Conservation (phyloP, 345 rosid genomes). For the Trapa incisa region DNA sequence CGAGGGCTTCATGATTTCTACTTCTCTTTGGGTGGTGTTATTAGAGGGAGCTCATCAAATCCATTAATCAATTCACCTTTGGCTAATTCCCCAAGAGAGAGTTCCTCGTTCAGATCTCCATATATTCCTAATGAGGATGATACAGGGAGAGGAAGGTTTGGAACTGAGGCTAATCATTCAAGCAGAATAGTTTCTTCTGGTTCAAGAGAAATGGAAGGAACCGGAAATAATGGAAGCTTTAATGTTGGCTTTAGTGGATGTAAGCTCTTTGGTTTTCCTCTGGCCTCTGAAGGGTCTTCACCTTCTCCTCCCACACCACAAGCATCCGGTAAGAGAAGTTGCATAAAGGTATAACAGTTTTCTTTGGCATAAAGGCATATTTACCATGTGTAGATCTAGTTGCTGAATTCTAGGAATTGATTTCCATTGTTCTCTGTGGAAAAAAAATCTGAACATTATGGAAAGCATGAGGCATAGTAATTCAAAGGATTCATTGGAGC, state of each 20-base stretch:
- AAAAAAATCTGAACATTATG: no score
- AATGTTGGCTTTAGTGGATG: conserved; percentile 38
- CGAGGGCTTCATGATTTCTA: conserved; percentile 26
- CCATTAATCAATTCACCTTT: conserved; percentile 19
- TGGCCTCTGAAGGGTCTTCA: conserved; percentile 39
- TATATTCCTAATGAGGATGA: conserved; percentile 24
- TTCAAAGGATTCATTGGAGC: background rate
- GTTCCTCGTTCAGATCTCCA: conserved; percentile 20
- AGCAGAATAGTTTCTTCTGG: conserved; percentile 27
- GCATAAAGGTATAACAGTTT: conserved; percentile 54
- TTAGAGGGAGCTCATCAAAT: conserved; percentile 22
- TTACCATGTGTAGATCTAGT: background rate
- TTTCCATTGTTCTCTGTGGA: no score
- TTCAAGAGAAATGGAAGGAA: conserved; percentile 23
- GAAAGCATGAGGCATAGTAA: background rate
- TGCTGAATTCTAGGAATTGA: background rate
- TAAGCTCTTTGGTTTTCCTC: conserved; percentile 74
- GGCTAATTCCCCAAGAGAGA: conserved; percentile 29
- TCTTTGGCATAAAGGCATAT: conserved; percentile 5
- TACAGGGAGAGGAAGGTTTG: conserved; percentile 21
- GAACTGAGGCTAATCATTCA: conserved; percentile 23
- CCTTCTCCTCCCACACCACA: conserved; percentile 25
- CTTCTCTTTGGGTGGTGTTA: conserved; percentile 32
- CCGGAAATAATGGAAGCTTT: conserved; percentile 24
- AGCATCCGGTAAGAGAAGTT: conserved; percentile 76